Evolutionary conservation across 2,329 filamentous ascomycete species (phyloP).

Genomic region (Nectriaceae sp.): DNA sequence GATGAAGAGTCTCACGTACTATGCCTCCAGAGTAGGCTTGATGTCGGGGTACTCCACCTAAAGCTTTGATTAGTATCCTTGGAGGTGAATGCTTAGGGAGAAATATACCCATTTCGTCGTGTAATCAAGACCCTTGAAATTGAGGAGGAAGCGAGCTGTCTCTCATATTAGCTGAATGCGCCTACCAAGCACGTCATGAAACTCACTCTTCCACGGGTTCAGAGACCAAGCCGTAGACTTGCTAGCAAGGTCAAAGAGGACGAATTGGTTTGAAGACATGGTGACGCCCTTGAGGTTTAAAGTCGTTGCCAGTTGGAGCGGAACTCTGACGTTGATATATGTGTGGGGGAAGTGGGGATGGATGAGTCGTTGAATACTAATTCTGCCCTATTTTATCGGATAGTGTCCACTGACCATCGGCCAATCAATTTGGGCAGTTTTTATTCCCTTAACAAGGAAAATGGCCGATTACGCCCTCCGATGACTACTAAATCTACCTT

Average conservation of each 20-base stretch:
- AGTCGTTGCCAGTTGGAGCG: neutral
- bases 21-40: slow-evolving; percentile 52
- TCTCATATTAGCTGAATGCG: neutral
- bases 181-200: neutral
- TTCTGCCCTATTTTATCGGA: too few relatives aligned
- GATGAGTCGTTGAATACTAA: too few relatives aligned
- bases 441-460: too few relatives aligned
- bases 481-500: too few relatives aligned
- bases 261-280: slow-evolving; percentile 42
- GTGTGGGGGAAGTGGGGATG: neutral
- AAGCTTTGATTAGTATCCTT: neutral
- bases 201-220: slow-evolving; percentile 70
- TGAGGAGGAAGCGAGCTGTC: slow-evolving; percentile 63
- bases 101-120: slow-evolving; percentile 64
- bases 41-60: slow-evolving; percentile 68
- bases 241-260: slow-evolving; percentile 65
- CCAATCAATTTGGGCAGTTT: too few relatives aligned
- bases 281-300: slow-evolving; percentile 1
- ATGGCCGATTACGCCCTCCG: too few relatives aligned
- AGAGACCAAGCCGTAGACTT: slow-evolving; percentile 60
- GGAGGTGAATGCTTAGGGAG: neutral
- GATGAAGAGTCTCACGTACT: slow-evolving; percentile 41
- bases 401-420: too few relatives aligned
- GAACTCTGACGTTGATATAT: neutral
- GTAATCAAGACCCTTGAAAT: slow-evolving; percentile 69